A percentile compares a stretch with the other conserved stretches of the same genome.
These are phyloP conservation scores for Dioszegia aurantiaca DNA, from an alignment of 768 basidiomycete genomes.

Conservation along the genomic window DNA sequence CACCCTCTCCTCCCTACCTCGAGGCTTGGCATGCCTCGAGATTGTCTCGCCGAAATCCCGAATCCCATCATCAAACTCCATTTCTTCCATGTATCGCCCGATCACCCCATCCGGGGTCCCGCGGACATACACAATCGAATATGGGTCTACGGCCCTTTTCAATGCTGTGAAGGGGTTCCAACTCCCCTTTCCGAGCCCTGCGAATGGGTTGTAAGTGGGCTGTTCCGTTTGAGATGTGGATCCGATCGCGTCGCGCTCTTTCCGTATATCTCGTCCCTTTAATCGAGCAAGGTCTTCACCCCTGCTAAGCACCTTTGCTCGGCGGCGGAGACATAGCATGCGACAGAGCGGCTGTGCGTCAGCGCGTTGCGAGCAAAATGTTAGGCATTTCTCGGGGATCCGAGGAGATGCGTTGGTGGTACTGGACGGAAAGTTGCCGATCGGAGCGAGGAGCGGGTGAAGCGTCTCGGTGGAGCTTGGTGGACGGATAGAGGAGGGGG, in stretches of 20 bases:
- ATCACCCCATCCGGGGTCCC: conserved; percentile 41
- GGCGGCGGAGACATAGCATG: conserved; percentile 38
- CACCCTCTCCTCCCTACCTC: conserved; percentile 16
- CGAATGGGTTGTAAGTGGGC: too few species aligned
- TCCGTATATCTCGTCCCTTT: conserved; percentile 14
- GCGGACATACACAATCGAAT: conserved; percentile 36
- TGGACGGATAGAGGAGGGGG: conserved; percentile 5
- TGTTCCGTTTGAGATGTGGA: too few species aligned
- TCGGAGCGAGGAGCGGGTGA: conserved; percentile 18
- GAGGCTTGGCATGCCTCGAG: conserved; percentile 15
- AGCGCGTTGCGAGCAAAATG: conserved; percentile 36
- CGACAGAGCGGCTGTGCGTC: conserved; percentile 31
- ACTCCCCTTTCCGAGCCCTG: neutral
- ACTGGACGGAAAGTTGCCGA: conserved; percentile 1
- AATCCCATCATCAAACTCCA: conserved; percentile 41
- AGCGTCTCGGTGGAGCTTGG: conserved; percentile 10
- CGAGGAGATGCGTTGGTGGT: neutral
- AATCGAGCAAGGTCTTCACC: conserved; percentile 26
- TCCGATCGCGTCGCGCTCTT: neutral
- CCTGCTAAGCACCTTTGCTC: conserved; percentile 10
- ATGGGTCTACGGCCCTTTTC: conserved; percentile 25
- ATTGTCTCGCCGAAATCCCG: conserved; percentile 36
- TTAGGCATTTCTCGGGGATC: conserved; percentile 42
- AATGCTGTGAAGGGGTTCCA: conserved; percentile 31
- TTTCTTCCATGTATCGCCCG: conserved; percentile 46